Conservation (phyloP, 495 filamentous ascomycete genomes). For the Aspergillus ostianus region DNA sequence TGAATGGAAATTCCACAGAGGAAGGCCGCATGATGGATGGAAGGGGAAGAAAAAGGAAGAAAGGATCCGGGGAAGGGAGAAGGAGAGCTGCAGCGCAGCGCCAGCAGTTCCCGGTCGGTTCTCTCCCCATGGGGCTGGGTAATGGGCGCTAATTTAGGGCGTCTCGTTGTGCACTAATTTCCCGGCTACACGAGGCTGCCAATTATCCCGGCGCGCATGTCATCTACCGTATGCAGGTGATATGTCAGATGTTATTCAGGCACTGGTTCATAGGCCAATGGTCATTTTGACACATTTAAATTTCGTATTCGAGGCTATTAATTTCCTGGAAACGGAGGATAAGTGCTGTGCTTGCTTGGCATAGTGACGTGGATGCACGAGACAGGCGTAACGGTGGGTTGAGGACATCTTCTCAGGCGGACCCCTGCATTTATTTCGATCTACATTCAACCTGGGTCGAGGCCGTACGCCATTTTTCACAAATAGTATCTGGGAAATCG, state of each 20-base stretch:
- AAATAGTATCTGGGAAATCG: too few relatives aligned
- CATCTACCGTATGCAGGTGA: not conserved
- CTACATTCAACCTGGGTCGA: too few relatives aligned
- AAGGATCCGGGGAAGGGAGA: not conserved
- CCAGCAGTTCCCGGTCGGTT: not conserved
- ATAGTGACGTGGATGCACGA: not conserved
- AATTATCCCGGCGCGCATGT: not conserved
- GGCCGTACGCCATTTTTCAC: too few relatives aligned
- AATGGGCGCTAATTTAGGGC: not conserved
- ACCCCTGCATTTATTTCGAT: not conserved
- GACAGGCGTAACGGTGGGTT: not conserved
- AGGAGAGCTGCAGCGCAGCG: too few relatives aligned
- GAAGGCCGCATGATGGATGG: not conserved
- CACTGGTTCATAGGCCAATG: not conserved
- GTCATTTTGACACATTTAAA: too few relatives aligned
- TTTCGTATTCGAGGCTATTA: too few relatives aligned
- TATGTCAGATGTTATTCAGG: not conserved
- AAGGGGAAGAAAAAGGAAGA: not conserved
- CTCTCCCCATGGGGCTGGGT: not conserved
- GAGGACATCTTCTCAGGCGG: not conserved
- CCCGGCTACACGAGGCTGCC: not conserved
- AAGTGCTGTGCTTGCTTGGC: not conserved
- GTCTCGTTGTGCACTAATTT: not conserved
- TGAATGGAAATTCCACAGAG: not conserved
- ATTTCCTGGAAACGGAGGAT: too few relatives aligned